These are phyloP conservation scores for Rhodomyrtus tomentosa DNA, from an alignment of 345 rosid species.

Conservation along the genomic window DNA sequence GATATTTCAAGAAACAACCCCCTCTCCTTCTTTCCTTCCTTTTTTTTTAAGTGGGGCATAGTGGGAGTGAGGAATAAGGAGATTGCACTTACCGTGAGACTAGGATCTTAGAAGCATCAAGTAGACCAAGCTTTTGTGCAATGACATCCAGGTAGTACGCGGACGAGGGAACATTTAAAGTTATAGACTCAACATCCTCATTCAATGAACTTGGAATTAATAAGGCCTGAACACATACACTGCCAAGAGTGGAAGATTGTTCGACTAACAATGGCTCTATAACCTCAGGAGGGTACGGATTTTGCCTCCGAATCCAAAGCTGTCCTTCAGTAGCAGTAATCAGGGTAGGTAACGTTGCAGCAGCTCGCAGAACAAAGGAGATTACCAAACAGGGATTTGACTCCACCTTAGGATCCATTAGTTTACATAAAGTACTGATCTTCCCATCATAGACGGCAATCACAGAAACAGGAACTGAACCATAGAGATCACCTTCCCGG, in stretches of 20 bases:
- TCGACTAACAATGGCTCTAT: constrained; percentile 25
- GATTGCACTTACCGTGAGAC: constrained; percentile 52
- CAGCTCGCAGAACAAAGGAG: constrained; percentile 54
- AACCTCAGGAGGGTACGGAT: constrained; percentile 35
- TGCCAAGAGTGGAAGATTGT: constrained; percentile 19
- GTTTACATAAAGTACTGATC: constrained; percentile 50
- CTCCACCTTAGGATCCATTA: constrained; percentile 50
- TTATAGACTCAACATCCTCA: constrained; percentile 30
- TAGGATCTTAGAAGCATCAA: constrained; percentile 50
- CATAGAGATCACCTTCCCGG: constrained; percentile 50
- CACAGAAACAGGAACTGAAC: constrained; percentile 66
- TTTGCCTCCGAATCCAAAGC: constrained; percentile 42
- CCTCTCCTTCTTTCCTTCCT: neutral
- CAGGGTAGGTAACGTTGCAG: constrained; percentile 34
- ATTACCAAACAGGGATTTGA: constrained; percentile 44
- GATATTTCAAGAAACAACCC: neutral
- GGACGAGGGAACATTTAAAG: constrained; percentile 31
- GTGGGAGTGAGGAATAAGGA: neutral
- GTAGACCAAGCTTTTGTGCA: constrained; percentile 50
- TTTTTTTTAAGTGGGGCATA: neutral
- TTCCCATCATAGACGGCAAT: constrained; percentile 62
- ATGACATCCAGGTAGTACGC: constrained; percentile 64
- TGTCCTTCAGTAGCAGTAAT: constrained; percentile 26
- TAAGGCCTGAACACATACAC: constrained; percentile 21
- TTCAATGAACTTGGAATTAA: constrained; percentile 38